These are phyloP conservation scores for Populus euphratica DNA, from an alignment of 345 rosid species.

Conservation along the genomic window DNA sequence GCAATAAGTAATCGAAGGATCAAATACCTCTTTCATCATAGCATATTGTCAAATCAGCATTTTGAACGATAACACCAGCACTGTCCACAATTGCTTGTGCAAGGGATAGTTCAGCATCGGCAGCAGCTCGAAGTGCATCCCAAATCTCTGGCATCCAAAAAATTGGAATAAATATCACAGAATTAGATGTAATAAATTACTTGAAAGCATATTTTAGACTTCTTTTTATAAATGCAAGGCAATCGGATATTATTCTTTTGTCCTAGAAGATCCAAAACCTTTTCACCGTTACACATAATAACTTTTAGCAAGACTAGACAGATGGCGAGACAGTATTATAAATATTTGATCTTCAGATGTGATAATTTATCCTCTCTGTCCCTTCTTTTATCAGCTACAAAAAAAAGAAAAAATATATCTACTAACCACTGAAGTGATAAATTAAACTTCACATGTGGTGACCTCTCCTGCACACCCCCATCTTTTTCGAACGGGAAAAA, in stretches of 20 bases:
- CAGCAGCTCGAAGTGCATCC: slow-evolving; percentile 88
- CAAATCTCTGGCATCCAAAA: slow-evolving; percentile 52
- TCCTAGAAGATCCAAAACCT: not conserved
- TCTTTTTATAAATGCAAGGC: not conserved
- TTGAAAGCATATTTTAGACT: not conserved
- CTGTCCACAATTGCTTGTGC: slow-evolving; percentile 77
- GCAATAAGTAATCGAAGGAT: not conserved
- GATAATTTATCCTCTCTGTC: not conserved
- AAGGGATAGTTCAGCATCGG: slow-evolving; percentile 53
- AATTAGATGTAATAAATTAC: not conserved
- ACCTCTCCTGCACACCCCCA: not conserved
- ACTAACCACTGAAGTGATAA: not conserved
- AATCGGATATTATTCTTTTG: not conserved
- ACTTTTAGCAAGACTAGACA: not conserved
- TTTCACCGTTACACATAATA: not conserved
- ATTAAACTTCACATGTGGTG: not conserved
- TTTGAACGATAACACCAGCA: slow-evolving; percentile 74
- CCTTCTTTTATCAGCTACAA: not conserved
- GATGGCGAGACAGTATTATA: not conserved
- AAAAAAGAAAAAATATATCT: not conserved
- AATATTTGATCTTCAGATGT: not conserved
- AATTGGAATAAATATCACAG: not conserved
- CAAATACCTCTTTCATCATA: slow-evolving; percentile 77
- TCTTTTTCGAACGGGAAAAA: not conserved
- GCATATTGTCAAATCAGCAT: slow-evolving; percentile 66